A percentile compares a stretch with the other conserved stretches of the same genome.
phyloP scores from a whole-genome alignment of 1,284 basidiomycete species.

The Tranzscheliella williamsii region DNA sequence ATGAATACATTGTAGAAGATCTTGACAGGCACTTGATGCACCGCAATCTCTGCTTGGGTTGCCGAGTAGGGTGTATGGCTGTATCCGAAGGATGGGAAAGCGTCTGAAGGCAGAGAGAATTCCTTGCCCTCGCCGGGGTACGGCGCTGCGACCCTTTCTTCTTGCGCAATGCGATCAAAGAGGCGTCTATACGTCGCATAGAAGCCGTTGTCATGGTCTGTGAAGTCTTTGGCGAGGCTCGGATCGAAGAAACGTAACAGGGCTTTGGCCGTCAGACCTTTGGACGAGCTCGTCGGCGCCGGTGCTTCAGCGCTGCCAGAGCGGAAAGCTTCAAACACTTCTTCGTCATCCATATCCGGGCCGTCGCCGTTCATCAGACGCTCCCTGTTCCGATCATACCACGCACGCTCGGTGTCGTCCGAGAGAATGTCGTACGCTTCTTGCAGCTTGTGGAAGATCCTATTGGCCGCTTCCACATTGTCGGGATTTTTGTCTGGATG shows the following conservation, averaged over 20 bases:
- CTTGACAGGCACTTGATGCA: slow-evolving; percentile 46
- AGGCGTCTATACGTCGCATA: slow-evolving; percentile 87
- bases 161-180: slow-evolving; percentile 79
- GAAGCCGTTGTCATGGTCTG: slow-evolving; percentile 67
- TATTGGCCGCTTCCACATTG: slow-evolving; percentile 80
- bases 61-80: slow-evolving; percentile 74
- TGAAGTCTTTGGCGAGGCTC: slow-evolving; percentile 71
- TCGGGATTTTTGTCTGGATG: slow-evolving; percentile 64
- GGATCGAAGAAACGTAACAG: slow-evolving; percentile 83
- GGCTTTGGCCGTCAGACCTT: slow-evolving; percentile 79
- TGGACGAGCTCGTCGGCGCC: slow-evolving; percentile 70
- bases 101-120: slow-evolving; percentile 22
- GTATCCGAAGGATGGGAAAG: slow-evolving; percentile 77
- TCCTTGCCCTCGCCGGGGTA: slow-evolving; percentile 62
- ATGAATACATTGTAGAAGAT: slow-evolving; percentile 84
- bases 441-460: slow-evolving; percentile 83
- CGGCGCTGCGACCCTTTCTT: slow-evolving; percentile 70
- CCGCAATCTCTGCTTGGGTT: slow-evolving; percentile 27
- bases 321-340: slow-evolving; percentile 75
- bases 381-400: slow-evolving; percentile 94
- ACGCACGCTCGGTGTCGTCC: slow-evolving; percentile 75
- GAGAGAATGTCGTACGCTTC: slow-evolving; percentile 83
- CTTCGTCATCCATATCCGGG: slow-evolving; percentile 48
- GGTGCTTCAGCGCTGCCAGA: slow-evolving; percentile 65
- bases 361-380: slow-evolving; percentile 63